Evolutionary conservation across 2,329 filamentous ascomycete species (phyloP).

Genomic region (Tolypocladium endophyticum): DNA sequence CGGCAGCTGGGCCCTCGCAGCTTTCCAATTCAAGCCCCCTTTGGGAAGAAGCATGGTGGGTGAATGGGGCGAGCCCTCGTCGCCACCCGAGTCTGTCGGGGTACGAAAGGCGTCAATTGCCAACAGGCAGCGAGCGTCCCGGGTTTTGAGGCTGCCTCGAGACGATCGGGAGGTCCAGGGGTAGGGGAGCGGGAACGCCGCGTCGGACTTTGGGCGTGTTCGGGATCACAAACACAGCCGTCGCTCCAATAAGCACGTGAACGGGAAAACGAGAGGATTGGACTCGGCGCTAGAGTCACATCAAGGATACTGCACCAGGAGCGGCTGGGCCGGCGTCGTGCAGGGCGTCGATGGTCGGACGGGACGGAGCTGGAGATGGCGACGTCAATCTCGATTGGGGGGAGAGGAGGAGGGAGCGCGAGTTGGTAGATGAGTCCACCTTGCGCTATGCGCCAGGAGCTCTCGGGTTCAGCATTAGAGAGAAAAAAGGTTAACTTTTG

Average conservation of each 20-base stretch:
- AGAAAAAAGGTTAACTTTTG: constrained; percentile 5
- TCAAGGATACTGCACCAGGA: constrained; percentile 1
- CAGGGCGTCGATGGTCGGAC: neutral
- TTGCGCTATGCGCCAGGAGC: neutral
- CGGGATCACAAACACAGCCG: neutral
- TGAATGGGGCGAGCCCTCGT: constrained; percentile 10
- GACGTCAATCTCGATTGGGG: neutral
- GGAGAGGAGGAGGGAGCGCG: neutral
- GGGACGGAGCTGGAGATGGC: neutral
- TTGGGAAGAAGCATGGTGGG: constrained; percentile 78
- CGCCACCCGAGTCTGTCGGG: neutral
- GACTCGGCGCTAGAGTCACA: neutral
- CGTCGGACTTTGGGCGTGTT: neutral
- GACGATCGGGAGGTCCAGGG: neutral
- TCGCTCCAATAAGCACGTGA: neutral
- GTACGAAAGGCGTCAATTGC: neutral
- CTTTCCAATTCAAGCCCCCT: constrained; percentile 86
- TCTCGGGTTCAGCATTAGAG: neutral
- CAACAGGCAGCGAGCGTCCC: neutral
- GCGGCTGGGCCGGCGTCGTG: neutral
- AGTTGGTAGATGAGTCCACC: neutral
- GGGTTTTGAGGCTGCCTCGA: neutral
- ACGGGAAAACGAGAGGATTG: neutral
- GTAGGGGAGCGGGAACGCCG: neutral
- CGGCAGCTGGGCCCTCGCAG: constrained; percentile 68